A percentile compares a stretch with the other conserved stretches of the same genome.
These are phyloP conservation scores for Hemerocallis citrina DNA, from an alignment of 106 monocot genomes.

Conservation along the genomic window DNA sequence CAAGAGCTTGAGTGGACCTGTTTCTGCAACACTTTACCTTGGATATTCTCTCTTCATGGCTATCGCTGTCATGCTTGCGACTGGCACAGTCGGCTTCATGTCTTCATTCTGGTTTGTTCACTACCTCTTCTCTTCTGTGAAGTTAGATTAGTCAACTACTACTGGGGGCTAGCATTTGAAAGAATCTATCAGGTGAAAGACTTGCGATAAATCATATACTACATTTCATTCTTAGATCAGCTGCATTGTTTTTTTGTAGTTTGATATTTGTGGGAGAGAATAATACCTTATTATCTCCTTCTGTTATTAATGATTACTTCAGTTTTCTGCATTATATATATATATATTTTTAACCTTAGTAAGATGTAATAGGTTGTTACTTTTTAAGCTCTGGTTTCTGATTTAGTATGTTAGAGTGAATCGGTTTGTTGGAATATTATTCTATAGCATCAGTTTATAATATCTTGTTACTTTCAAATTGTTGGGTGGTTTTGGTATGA, in stretches of 20 bases:
- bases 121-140: constrained; percentile 55
- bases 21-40: constrained; percentile 50
- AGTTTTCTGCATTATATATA: background rate
- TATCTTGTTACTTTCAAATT: too few relatives aligned
- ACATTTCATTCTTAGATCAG: background rate
- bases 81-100: constrained; percentile 40
- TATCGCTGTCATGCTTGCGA: constrained; percentile 46
- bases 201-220: background rate
- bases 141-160: constrained; percentile 22
- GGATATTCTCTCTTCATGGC: constrained; percentile 55
- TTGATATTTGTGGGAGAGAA: background rate
- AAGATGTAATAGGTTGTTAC: background rate
- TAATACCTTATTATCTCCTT: background rate
- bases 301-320: background rate
- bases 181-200: background rate
- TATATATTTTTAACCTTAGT: background rate
- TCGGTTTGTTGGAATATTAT: too few relatives aligned
- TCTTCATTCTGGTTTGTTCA: constrained; percentile 54
- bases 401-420: background rate
- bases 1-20: constrained; percentile 43
- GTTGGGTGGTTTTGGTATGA: too few relatives aligned
- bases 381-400: background rate
- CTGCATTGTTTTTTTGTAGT: background rate
- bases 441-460: too few relatives aligned
- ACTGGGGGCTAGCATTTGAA: background rate